phyloP scores from a whole-genome alignment of 1,139 yeast species.

The Hemisphaericaspora xylanilytica region DNA sequence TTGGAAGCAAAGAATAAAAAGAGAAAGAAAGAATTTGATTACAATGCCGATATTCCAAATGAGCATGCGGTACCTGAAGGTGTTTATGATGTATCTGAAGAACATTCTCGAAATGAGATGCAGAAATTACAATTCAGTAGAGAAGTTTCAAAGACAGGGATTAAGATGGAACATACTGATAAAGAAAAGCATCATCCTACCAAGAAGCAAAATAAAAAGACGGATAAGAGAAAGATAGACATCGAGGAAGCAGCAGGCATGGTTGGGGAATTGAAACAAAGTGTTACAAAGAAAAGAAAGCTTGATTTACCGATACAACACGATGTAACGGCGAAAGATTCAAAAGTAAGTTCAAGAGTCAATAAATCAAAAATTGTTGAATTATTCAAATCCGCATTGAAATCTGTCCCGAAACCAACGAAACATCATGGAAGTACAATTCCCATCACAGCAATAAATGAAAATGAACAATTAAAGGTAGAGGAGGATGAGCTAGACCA shows the following conservation, averaged over 20 bases:
- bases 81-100: conserved; percentile 64
- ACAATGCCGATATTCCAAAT: conserved; percentile 78
- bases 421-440: conserved; percentile 23
- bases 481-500: conserved; percentile 15
- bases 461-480: conserved; percentile 19
- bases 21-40: conserved; percentile 65
- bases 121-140: conserved; percentile 45
- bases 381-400: conserved; percentile 19
- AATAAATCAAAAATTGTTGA: conserved; percentile 14
- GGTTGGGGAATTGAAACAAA: conserved; percentile 13
- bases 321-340: no score
- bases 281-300: conserved; percentile 12
- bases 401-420: conserved; percentile 30
- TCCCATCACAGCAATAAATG: conserved; percentile 25
- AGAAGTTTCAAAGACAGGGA: conserved; percentile 48
- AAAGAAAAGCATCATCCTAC: conserved; percentile 25
- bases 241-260: conserved; percentile 37
- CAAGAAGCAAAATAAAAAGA: conserved; percentile 15
- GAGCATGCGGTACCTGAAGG: conserved; percentile 75
- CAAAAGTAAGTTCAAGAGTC: no score
- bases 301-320: conserved; percentile 12
- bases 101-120: conserved; percentile 39
- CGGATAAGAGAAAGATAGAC: conserved; percentile 12
- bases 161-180: conserved; percentile 34
- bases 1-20: conserved; percentile 47